phyloP scores from a whole-genome alignment of 2,329 filamentous ascomycete genomes.

The Emergomyces pasteurianus region DNA sequence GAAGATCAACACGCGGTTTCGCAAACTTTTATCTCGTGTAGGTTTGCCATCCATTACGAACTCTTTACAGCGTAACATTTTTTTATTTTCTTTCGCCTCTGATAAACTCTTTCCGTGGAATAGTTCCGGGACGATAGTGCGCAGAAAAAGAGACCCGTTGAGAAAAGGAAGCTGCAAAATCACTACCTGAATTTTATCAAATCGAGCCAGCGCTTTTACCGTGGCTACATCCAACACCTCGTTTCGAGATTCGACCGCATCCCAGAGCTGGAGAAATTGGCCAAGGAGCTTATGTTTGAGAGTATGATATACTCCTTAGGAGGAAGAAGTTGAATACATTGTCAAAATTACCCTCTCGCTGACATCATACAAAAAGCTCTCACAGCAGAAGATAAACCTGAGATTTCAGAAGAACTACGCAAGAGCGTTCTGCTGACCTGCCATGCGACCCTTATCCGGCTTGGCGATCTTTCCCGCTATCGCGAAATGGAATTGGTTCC shows the following conservation, averaged over 20 bases:
- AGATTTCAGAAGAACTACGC: constrained; percentile 41
- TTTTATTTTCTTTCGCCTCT: constrained; percentile 1
- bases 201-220: constrained; percentile 78
- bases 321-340: not conserved
- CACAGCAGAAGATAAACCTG: constrained; percentile 33
- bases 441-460: constrained; percentile 69
- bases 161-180: constrained; percentile 67
- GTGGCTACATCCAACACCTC: constrained; percentile 68
- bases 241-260: constrained; percentile 48
- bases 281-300: constrained; percentile 38
- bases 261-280: constrained; percentile 46
- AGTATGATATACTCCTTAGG: constrained; percentile 26
- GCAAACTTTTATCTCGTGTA: constrained; percentile 51
- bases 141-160: constrained; percentile 42
- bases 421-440: constrained; percentile 59
- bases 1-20: constrained; percentile 66
- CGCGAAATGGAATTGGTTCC: constrained; percentile 56
- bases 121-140: constrained; percentile 40
- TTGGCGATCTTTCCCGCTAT: constrained; percentile 86
- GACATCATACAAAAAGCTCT: constrained; percentile 20
- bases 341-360: not conserved
- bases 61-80: constrained; percentile 6
- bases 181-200: constrained; percentile 77
- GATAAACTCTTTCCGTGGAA: constrained; percentile 4
- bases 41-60: constrained; percentile 14